A percentile compares a stretch with the other conserved stretches of the same genome.
Conservation (phyloP, 352 stramenopile species). For the Aphanomyces euteiches region DNA sequence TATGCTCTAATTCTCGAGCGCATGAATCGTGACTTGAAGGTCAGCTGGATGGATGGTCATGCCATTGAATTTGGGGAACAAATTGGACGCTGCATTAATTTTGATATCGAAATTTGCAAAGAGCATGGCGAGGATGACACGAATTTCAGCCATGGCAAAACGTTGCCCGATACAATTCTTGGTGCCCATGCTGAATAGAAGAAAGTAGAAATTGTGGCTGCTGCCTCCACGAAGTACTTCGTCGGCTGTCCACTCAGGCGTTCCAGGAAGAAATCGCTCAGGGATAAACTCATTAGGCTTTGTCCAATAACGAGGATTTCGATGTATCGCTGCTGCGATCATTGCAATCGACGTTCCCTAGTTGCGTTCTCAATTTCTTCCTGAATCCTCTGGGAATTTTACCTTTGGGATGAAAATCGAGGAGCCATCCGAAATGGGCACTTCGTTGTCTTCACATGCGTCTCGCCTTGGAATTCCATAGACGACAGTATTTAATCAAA, state of each 20-base stretch:
- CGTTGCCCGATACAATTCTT: slow-evolving; percentile 26
- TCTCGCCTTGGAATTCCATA: neutral
- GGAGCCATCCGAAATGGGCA: neutral
- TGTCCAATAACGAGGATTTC: slow-evolving; percentile 15
- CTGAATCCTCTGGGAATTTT: too few relatives aligned
- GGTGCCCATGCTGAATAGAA: slow-evolving; percentile 17
- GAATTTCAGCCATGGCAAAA: slow-evolving; percentile 15
- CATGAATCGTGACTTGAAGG: neutral
- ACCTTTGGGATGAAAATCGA: slow-evolving; percentile 17
- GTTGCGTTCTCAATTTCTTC: too few relatives aligned
- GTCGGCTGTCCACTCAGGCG: neutral
- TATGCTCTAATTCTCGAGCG: too few relatives aligned
- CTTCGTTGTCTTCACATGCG: neutral
- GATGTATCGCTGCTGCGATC: neutral
- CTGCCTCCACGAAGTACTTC: neutral
- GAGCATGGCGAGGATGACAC: slow-evolving; percentile 7
- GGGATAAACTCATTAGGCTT: slow-evolving; percentile 13
- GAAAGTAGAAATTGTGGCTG: slow-evolving; percentile 16
- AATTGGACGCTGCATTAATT: neutral
- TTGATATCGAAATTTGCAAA: slow-evolving; percentile 3
- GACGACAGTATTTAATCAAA: neutral
- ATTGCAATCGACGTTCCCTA: slow-evolving; percentile 16
- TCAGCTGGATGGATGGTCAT: slow-evolving; percentile 12
- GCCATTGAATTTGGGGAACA: slow-evolving; percentile 8
- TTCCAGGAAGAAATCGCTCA: slow-evolving; percentile 6